Evolutionary conservation across 768 basidiomycete species (phyloP), one percentile per base, ranked within the genome.

Genomic region (Lactifluus pinguis): DNA sequence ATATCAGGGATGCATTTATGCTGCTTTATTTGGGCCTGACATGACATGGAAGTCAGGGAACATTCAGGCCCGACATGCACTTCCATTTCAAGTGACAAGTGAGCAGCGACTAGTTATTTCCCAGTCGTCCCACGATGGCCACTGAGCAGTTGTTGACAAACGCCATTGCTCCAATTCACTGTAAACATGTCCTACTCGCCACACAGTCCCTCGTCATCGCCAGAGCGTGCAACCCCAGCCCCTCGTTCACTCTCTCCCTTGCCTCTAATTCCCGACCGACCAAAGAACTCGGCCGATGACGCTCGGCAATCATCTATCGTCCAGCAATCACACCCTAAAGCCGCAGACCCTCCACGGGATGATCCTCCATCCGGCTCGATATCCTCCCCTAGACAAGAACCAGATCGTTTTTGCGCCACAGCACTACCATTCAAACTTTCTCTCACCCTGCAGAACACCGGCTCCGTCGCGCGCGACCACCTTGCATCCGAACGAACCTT

Each of bases 381-480:
- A 4, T 32, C 54, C 25, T 39, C 55, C 6, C 4, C 48, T 19
- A 3, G 17, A 47, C 54, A n/a, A 3, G 57, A 57, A 47, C 25
- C 19, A 1, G 30, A 21, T 50, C 29, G 36, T 2, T 6, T 19
- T 15, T 13, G 49, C 62, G 63, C 49, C 64, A 6, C n/a, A 19
- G 10, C 38, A 19, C 69, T 14, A 14, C 51, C 61, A 4, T 49
- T 62, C 47, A 14, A 39, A 32, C 41, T 64, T 9, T 50, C 69
- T 36, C 68, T 77, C 49, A 67, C 66, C 19, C 69, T 82, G 9
- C 73, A 79, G 68, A 82, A 81, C 63, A 70, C 74, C 30, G 79
- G 79, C 11, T 76, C 72, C 57, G 78, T 80, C 53, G 80, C 80
- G 32, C 71, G 81, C 25, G 80, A 81, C 67, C 80, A 82, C 61